phyloP scores from a whole-genome alignment of 2,329 filamentous ascomycete species.

The Pseudocercospora crystallina region DNA sequence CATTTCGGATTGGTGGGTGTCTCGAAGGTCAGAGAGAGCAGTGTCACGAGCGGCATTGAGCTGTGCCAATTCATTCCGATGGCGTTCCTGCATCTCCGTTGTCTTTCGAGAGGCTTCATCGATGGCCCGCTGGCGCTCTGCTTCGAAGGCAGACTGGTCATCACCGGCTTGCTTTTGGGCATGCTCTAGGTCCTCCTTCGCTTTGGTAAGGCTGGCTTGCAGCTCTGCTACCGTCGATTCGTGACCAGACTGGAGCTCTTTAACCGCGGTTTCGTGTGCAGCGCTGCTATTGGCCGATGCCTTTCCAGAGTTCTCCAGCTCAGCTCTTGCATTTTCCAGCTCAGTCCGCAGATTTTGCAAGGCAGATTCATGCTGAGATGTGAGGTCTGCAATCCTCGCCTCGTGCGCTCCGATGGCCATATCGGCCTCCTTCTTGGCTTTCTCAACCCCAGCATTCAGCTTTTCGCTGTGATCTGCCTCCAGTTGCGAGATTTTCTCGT shows the following conservation, averaged over 20 bases:
- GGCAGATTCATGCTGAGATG: neutral
- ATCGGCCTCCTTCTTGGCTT: neutral
- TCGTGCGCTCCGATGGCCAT: neutral
- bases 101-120: no score
- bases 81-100: neutral
- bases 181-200: no score
- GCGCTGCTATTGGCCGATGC: neutral
- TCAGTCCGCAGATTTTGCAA: no score
- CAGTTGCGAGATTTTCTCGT: constrained; percentile 1
- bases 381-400: neutral
- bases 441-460: constrained; percentile 1
- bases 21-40: neutral
- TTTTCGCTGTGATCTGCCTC: neutral
- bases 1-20: no score
- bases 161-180: no score
- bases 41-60: neutral
- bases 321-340: no score
- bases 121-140: no score
- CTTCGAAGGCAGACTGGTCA: no score
- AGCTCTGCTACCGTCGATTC: neutral
- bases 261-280: constrained; percentile 2
- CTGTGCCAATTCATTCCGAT: neutral
- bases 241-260: constrained; percentile 8
- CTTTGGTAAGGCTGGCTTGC: neutral
- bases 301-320: no score